phyloP scores from a whole-genome alignment of 2,329 filamentous ascomycete genomes.

The Microdochium bolleyi region DNA sequence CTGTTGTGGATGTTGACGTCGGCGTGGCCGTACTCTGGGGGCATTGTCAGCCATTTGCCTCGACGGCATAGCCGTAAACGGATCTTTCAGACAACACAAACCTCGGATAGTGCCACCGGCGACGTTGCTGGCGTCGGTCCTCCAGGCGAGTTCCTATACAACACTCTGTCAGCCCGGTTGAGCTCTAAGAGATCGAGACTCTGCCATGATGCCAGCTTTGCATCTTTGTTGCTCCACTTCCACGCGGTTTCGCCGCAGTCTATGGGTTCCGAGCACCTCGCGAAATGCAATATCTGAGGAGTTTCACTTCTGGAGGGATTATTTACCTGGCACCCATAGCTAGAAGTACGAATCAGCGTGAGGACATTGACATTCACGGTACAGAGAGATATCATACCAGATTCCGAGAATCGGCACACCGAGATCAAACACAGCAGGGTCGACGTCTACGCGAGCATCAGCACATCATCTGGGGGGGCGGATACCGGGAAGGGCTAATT shows the following conservation, averaged over 20 bases:
- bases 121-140: conserved; percentile 57
- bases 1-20: conserved; percentile 53
- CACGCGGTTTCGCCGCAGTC: too few species aligned
- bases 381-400: conserved; percentile 12
- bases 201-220: neutral
- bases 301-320: neutral
- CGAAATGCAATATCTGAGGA: conserved; percentile 6
- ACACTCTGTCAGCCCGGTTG: conserved; percentile 15
- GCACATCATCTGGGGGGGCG: neutral
- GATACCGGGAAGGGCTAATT: conserved; percentile 10
- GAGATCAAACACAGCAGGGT: conserved; percentile 74
- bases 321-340: conserved; percentile 39
- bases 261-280: too few species aligned
- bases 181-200: too few species aligned
- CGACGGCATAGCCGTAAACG: conserved; percentile 63
- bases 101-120: conserved; percentile 52
- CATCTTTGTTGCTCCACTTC: too few species aligned
- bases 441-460: conserved; percentile 43
- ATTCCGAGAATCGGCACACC: conserved; percentile 45
- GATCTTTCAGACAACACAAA: too few species aligned
- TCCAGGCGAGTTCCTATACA: conserved; percentile 66
- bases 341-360: conserved; percentile 33
- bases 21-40: conserved; percentile 61
- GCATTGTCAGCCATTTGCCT: conserved; percentile 45
- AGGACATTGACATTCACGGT: conserved; percentile 4